phyloP scores from a whole-genome alignment of 345 rosid species.

The Erysimum cheiranthoides region DNA sequence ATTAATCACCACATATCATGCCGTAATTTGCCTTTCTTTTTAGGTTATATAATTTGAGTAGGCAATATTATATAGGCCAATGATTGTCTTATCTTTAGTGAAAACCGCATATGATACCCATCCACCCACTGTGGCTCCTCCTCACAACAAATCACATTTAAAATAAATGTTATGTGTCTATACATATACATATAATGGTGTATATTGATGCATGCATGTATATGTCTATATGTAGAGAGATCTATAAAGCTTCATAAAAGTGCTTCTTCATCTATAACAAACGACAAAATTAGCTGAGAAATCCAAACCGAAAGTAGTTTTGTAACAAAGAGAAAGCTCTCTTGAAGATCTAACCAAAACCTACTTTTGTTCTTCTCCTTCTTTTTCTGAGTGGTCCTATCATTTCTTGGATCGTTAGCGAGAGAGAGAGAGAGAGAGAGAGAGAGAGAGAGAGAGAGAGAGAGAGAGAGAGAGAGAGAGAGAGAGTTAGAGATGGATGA shows the following conservation, averaged over 20 bases:
- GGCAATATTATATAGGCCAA: slow-evolving; percentile 30
- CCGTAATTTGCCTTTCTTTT: slow-evolving; percentile 10
- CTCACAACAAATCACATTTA: slow-evolving; percentile 15
- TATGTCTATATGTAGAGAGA: slow-evolving; percentile 19
- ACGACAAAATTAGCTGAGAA: slow-evolving; percentile 39
- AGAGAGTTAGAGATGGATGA: slow-evolving; percentile 40
- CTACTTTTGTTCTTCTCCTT: slow-evolving; percentile 18
- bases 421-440: not conserved
- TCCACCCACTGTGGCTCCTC: slow-evolving; percentile 40
- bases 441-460: slow-evolving; percentile 2
- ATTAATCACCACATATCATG: slow-evolving; percentile 24
- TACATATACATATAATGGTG: slow-evolving; percentile 5
- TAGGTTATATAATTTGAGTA: not conserved
- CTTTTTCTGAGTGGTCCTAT: slow-evolving; percentile 7
- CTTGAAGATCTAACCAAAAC: slow-evolving; percentile 34
- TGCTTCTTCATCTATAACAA: slow-evolving; percentile 21
- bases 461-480: not conserved
- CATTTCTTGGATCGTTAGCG: slow-evolving; percentile 5
- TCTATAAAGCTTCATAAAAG: slow-evolving; percentile 36
- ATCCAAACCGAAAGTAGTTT: slow-evolving; percentile 29
- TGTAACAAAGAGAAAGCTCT: slow-evolving; percentile 31
- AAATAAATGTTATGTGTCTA: slow-evolving; percentile 6
- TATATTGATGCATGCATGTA: slow-evolving; percentile 22
- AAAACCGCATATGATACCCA: slow-evolving; percentile 38
- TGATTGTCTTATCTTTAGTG: slow-evolving; percentile 45